Conservation (phyloP, 768 basidiomycete genomes). For the Kwoniella sp. region DNA sequence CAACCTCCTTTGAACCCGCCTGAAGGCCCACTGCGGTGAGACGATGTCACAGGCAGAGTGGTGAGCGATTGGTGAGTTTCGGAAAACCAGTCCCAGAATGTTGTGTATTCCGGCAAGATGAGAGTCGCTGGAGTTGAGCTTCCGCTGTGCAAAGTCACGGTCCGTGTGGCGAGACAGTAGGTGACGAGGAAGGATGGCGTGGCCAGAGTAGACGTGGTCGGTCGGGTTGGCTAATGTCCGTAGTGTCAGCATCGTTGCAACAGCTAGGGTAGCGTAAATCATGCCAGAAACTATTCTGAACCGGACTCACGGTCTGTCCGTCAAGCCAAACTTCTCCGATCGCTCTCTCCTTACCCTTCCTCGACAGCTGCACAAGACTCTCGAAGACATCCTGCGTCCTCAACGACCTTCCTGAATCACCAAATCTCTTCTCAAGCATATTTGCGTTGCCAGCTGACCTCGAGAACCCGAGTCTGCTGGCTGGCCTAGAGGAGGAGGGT, state of each 20-base stretch:
- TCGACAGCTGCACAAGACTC: constrained; percentile 19
- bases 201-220: constrained; percentile 50
- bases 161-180: constrained; percentile 40
- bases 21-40: not conserved
- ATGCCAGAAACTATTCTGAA: not conserved
- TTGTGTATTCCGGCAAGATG: constrained; percentile 25
- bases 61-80: not conserved
- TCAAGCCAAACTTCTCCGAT: constrained; percentile 55
- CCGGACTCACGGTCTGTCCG: constrained; percentile 50
- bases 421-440: constrained; percentile 34
- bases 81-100: constrained; percentile 54
- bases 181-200: constrained; percentile 49
- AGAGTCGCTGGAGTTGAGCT: not conserved
- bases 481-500: constrained; percentile 17
- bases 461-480: constrained; percentile 1
- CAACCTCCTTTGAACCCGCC: constrained; percentile 51
- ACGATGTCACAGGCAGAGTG: constrained; percentile 1
- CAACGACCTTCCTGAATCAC: constrained; percentile 28
- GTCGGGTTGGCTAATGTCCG: constrained; percentile 40
- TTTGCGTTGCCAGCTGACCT: not conserved
- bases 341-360: constrained; percentile 40
- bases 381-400: constrained; percentile 45
- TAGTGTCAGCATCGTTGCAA: not conserved
- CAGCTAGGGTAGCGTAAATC: not conserved
- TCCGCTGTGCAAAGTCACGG: constrained; percentile 39